Evolutionary conservation across 352 stramenopile species (phyloP), one percentile per base, ranked within the genome.

Genomic region (Phytophthora constricta): DNA sequence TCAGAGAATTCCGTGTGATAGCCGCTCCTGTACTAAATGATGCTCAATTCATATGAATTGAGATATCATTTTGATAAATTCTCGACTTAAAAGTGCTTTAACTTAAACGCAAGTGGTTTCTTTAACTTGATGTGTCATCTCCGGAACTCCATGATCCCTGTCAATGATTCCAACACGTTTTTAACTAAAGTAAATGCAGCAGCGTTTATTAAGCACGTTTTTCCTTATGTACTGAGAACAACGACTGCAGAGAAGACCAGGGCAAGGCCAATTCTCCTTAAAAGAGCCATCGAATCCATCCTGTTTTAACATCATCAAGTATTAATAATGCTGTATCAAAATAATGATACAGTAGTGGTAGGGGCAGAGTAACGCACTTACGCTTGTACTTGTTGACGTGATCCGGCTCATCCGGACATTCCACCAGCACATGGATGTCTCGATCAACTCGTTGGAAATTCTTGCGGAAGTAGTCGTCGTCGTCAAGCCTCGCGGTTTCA

Each of bases 371-470:
- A 65, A 65, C 47, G 55, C 62, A 70, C 62, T 70, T 70, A 58
- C 57, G 33, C 31, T 57, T 65, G 46, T 65, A 58, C 34, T 51
- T 50, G 57, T 23, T 51, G 57, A 64, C 28, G 50, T 65, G 31
- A 58, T 58, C 57, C 1, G 57, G 57, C 28, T 64, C 55, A 46
- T 52, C 55, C 25, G 55, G 55, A 62, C 41, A 54, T 54, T 73
- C 48, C 65, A 73, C 65, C 13, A 73, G 54, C 37, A 69, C 54
- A 45, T 73, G 65, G n/a, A 67, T 74, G 47, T 69, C 60, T n/a
- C n/a, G n/a, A n/a, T n/a, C n/a, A n/a, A n/a, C n/a, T n/a, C n/a
- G n/a, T n/a, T n/a, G n/a, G n/a, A n/a, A n/a, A n/a, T n/a, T n/a
- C n/a, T n/a, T n/a, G n/a, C n/a, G n/a, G n/a, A n/a, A n/a, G n/a